Conservation (phyloP, 768 basidiomycete species). For the Mycena vitilis region DNA sequence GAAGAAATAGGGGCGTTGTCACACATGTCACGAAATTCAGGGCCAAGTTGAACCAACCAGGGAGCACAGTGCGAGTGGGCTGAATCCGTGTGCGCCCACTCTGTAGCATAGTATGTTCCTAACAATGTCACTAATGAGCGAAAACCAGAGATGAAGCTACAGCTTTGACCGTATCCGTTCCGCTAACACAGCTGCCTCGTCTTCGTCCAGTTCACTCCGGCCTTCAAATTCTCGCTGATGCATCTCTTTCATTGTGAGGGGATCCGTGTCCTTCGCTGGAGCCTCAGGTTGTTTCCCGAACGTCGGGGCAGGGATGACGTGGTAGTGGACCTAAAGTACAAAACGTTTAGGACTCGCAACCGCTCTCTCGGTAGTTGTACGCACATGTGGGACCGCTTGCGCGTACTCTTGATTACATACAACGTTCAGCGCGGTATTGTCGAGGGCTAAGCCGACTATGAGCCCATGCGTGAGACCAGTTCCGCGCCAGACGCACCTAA, state of each 20-base stretch:
- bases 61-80: too few relatives aligned
- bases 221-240: conserved; percentile 69
- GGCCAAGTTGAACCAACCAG: too few relatives aligned
- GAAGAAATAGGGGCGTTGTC: too few relatives aligned
- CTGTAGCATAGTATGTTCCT: too few relatives aligned
- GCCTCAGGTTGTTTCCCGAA: conserved; percentile 43
- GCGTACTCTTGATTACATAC: conserved; percentile 88
- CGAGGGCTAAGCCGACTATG: conserved; percentile 54
- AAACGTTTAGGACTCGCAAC: not conserved
- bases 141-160: conserved; percentile 17
- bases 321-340: conserved; percentile 72
- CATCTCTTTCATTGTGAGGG: conserved; percentile 63
- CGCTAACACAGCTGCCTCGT: conserved; percentile 61
- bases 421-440: conserved; percentile 77
- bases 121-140: not conserved
- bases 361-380: conserved; percentile 33
- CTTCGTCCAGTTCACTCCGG: conserved; percentile 69
- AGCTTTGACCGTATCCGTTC: conserved; percentile 52
- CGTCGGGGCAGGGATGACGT: conserved; percentile 78
- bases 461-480: not conserved
- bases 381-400: conserved; percentile 81
- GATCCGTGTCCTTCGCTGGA: conserved; percentile 30
- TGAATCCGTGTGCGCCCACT: too few relatives aligned
- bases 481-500: conserved; percentile 54
- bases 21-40: too few relatives aligned